phyloP scores from a whole-genome alignment of 345 rosid genomes.

The Populus tremula region DNA sequence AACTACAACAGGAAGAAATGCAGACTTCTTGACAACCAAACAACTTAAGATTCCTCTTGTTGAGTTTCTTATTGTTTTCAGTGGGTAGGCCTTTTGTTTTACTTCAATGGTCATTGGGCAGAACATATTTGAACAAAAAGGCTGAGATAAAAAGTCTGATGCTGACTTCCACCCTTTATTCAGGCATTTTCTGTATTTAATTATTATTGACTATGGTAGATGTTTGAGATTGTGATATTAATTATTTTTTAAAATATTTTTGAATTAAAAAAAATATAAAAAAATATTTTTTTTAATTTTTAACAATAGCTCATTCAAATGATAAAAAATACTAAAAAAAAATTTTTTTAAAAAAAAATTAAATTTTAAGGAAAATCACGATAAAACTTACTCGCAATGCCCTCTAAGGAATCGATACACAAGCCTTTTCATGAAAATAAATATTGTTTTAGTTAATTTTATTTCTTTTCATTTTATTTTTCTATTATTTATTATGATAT shows the following conservation, averaged over 20 bases:
- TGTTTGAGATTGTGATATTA: no score
- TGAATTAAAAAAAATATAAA: no score
- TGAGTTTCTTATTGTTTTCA: slow-evolving; percentile 7
- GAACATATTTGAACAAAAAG: slow-evolving; percentile 27
- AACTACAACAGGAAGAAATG: background rate
- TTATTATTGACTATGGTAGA: background rate
- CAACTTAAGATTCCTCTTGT: slow-evolving; percentile 18
- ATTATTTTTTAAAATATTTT: no score
- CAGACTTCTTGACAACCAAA: slow-evolving; percentile 13
- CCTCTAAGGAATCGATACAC: no score
- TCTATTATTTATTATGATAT: no score
- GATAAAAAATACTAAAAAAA: no score
- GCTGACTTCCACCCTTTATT: slow-evolving; percentile 33
- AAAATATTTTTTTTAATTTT: no score
- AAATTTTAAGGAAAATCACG: rapidly evolving
- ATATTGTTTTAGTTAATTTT: no score
- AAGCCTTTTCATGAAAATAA: no score
- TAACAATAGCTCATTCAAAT: rapidly evolving
- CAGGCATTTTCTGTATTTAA: slow-evolving; percentile 7
- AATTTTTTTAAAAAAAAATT: no score
- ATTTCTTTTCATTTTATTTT: no score
- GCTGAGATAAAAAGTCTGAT: slow-evolving; percentile 21
- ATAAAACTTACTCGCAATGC: no score
- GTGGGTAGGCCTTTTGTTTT: background rate
- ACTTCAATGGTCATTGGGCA: slow-evolving; percentile 11